phyloP scores from a whole-genome alignment of 83 land plant species.

The Diphasiastrum complanatum region DNA sequence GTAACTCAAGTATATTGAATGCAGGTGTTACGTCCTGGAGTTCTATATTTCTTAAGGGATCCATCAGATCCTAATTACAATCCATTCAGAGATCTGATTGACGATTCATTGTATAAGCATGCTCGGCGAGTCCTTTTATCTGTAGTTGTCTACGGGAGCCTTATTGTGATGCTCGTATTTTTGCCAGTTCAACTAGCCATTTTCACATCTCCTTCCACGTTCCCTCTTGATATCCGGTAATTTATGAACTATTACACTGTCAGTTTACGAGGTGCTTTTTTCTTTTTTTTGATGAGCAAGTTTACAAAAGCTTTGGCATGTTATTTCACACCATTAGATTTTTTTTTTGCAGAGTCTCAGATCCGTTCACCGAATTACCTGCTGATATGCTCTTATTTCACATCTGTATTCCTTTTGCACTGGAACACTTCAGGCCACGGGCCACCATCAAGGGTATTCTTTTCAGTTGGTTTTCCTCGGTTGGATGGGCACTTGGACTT shows the following conservation, averaged over 20 bases:
- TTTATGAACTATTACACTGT: neutral
- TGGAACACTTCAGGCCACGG: conserved; percentile 83
- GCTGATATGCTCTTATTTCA: conserved; percentile 90
- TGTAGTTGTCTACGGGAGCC: conserved; percentile 94
- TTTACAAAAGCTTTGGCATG: neutral
- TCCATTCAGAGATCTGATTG: conserved; percentile 94
- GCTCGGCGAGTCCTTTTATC: conserved; percentile 90
- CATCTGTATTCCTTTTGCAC: conserved; percentile 89
- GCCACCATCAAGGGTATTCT: conserved; percentile 73
- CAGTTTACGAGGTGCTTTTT: neutral
- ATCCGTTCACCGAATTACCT: conserved; percentile 95
- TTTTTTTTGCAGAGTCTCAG: conserved; percentile 67
- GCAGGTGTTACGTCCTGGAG: conserved; percentile 86
- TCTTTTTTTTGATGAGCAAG: neutral
- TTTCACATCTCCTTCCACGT: conserved; percentile 68
- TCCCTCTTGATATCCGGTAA: conserved; percentile 89
- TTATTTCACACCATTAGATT: neutral
- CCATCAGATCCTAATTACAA: conserved; percentile 99
- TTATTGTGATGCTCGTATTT: conserved; percentile 91
- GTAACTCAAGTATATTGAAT: neutral
- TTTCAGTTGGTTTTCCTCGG: conserved; percentile 72
- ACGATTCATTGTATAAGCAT: conserved; percentile 96
- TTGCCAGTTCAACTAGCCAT: conserved; percentile 91
- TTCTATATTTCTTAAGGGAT: conserved; percentile 85
- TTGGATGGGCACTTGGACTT: conserved; percentile 93